Conservation (phyloP, 192 early-diverging fungal genomes). For the Kickxella alabastrina region DNA sequence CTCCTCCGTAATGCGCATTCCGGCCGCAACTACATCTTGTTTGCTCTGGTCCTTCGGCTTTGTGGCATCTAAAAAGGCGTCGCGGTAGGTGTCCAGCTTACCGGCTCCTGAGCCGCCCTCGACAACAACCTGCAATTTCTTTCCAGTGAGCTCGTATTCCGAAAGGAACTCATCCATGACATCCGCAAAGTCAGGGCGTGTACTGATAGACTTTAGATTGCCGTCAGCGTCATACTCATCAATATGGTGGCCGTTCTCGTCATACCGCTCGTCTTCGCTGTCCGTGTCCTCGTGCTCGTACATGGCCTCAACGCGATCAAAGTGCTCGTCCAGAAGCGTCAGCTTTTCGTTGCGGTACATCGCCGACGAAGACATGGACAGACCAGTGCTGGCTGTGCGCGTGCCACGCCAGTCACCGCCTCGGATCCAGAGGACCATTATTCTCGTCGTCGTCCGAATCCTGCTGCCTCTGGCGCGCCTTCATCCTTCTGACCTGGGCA, state of each 20-base stretch:
- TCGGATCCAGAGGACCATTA: slow-evolving; percentile 17
- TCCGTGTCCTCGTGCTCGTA: slow-evolving; percentile 39
- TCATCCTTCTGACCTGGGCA: slow-evolving; percentile 13
- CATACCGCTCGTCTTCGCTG: slow-evolving; percentile 44
- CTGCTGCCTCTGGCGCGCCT: slow-evolving; percentile 20
- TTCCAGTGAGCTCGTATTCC: slow-evolving; percentile 71
- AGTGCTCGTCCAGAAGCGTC: slow-evolving; percentile 87
- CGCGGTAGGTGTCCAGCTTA: slow-evolving; percentile 60
- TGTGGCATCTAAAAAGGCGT: slow-evolving; percentile 44
- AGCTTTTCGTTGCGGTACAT: slow-evolving; percentile 92
- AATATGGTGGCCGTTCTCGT: slow-evolving; percentile 55
- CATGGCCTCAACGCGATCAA: slow-evolving; percentile 69
- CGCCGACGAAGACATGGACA: slow-evolving; percentile 90
- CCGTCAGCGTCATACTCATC: slow-evolving; percentile 56
- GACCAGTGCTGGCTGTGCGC: slow-evolving; percentile 52
- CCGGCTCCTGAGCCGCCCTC: slow-evolving; percentile 61
- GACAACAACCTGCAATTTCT: slow-evolving; percentile 60
- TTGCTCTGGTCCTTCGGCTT: slow-evolving; percentile 31
- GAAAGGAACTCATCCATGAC: slow-evolving; percentile 75
- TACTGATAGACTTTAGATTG: slow-evolving; percentile 50
- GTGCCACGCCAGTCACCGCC: slow-evolving; percentile 40
- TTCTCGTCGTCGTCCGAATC: slow-evolving; percentile 38
- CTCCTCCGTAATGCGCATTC: slow-evolving; percentile 30
- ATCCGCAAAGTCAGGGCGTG: slow-evolving; percentile 67
- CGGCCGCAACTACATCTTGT: slow-evolving; percentile 29